phyloP scores from a whole-genome alignment of 305 asterid species.

The Fraxinus albicans region DNA sequence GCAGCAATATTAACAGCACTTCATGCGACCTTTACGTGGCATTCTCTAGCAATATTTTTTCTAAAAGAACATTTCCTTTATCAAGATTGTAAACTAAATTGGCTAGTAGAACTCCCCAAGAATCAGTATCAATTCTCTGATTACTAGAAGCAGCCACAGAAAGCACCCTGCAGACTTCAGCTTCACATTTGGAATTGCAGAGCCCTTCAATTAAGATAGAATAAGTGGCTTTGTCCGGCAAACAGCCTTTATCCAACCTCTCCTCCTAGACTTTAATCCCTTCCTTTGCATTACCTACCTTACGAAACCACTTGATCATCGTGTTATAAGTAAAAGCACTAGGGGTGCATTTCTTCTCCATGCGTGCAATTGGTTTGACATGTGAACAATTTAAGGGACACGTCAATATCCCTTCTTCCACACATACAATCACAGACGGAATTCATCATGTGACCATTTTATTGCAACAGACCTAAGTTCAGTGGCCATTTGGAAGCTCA shows the following conservation, averaged over 20 bases:
- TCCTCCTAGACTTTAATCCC: conserved; percentile 67
- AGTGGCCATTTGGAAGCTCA: no score
- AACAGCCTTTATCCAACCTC: conserved; percentile 61
- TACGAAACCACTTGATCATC: conserved; percentile 49
- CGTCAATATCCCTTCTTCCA: no score
- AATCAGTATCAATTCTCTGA: conserved; percentile 28
- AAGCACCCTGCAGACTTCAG: conserved; percentile 45
- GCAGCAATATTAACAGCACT: background rate
- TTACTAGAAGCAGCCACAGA: conserved; percentile 39
- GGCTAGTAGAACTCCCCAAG: conserved; percentile 42
- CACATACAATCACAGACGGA: no score
- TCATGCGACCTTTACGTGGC: conserved; percentile 8
- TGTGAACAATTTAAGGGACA: no score
- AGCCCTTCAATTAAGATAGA: conserved; percentile 55
- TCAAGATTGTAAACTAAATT: conserved; percentile 29
- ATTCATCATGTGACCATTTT: no score
- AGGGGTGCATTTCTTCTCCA: background rate
- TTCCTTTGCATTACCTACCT: conserved; percentile 57
- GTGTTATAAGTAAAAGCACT: background rate
- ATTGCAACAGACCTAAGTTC: no score
- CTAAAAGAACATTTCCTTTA: conserved; percentile 14
- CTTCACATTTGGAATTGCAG: conserved; percentile 41
- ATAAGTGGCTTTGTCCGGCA: conserved; percentile 62
- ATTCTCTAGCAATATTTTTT: conserved; percentile 23
- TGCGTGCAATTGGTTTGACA: no score